phyloP scores from a whole-genome alignment of 1,284 basidiomycete species.

The Cryptococcus amylolentus region DNA sequence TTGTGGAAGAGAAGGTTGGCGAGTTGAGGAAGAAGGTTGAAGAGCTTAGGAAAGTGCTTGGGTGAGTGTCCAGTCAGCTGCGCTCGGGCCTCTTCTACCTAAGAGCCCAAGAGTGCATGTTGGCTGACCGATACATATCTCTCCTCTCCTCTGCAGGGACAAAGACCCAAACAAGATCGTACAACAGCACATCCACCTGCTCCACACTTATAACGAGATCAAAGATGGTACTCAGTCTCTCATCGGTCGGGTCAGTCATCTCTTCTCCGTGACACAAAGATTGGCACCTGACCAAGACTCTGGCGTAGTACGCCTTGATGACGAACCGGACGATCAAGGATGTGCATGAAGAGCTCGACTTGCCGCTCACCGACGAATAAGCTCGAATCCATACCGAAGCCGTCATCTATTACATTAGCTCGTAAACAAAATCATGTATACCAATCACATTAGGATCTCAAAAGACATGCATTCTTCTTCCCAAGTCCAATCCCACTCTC shows the following conservation, averaged over 20 bases:
- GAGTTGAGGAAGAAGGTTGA: too few relatives aligned
- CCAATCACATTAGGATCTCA: background rate
- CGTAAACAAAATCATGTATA: background rate
- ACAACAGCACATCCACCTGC: constrained; percentile 38
- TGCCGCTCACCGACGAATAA: constrained; percentile 34
- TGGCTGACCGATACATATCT: too few relatives aligned
- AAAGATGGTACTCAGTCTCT: constrained; percentile 47
- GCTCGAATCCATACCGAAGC: background rate
- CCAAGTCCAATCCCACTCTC: background rate
- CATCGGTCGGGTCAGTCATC: constrained; percentile 40
- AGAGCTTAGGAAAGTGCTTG: too few relatives aligned
- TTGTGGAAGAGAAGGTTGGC: too few relatives aligned
- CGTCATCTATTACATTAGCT: too few relatives aligned
- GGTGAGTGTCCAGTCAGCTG: too few relatives aligned
- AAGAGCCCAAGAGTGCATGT: too few relatives aligned
- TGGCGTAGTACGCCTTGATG: constrained; percentile 37
- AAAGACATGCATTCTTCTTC: background rate
- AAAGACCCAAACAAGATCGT: constrained; percentile 36
- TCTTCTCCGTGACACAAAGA: background rate
- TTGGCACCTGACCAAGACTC: constrained; percentile 7
- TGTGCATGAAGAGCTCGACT: constrained; percentile 38
- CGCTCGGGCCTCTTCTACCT: too few relatives aligned
- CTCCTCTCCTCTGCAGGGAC: constrained; percentile 11
- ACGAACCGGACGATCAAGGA: constrained; percentile 37
- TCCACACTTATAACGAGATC: constrained; percentile 50